Evolutionary conservation across 495 filamentous ascomycete genomes (phyloP), one percentile per base, ranked within the genome.

Genomic region (Penicillium malachiteum): DNA sequence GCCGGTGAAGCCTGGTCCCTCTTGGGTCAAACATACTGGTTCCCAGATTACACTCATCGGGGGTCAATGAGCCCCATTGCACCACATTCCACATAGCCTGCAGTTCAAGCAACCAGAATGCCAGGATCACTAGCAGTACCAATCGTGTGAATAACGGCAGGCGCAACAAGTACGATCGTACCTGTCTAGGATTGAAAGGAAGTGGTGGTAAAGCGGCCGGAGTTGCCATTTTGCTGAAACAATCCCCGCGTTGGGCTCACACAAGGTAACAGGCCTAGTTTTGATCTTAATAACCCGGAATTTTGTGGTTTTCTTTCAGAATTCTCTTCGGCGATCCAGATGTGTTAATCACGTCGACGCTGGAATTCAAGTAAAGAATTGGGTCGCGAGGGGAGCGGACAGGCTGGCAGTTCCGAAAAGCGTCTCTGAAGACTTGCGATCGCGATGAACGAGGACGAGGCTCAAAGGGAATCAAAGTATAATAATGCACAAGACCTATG

Each of bases 101-200:
- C 9, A 91, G 60, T 33, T 84, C 78, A 12, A 87, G 69, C 6
- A 90, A 54, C 83, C 86, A 92, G 48, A 90, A 84, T 18, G 75
- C 73, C 12, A 86, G 55, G 52, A 95, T 89, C 21, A 84, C 65
- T n/a, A 85, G 54, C 9, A 96, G 61, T 11, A 90, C 80, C n/a
- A 82, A 71, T 31, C 91, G 87, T 32, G 94, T 96, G 62, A 92
- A 88, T 2, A 97, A 77, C 42, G 94, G 94, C n/a, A 98, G 75
- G 7, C 91, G 87, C 54, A 90, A 76, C 59, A 96, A 56, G 69
- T 96, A 97, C 13, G 85, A 83, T 38, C 79, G 76, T n/a, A 81
- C 63, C 54, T 75, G 66, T n/a, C 65, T 63, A 30, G 77, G 75
- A 64, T 80, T 78, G 64, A 81, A 79, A 13, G 78, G 76, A 21